These are phyloP conservation scores for Auricularia sp. DNA, from an alignment of 768 basidiomycete species.

Conservation along the genomic window DNA sequence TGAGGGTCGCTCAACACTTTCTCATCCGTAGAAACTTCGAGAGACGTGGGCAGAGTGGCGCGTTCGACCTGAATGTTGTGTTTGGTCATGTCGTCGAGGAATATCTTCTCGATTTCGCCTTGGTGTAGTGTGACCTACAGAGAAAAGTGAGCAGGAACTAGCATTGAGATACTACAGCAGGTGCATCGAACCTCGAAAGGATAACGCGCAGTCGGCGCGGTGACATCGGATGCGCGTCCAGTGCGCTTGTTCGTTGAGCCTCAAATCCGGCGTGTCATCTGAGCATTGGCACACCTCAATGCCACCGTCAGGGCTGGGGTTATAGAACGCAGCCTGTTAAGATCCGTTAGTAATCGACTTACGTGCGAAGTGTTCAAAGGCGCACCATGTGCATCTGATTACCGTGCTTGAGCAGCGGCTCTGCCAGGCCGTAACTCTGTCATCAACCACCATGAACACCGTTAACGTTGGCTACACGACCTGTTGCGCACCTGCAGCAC, in stretches of 20 bases:
- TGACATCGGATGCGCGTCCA: slow-evolving; percentile 52
- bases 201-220: slow-evolving; percentile 52
- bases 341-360: neutral
- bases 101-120: slow-evolving; percentile 19
- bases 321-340: slow-evolving; percentile 56
- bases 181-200: slow-evolving; percentile 48
- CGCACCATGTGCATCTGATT: slow-evolving; percentile 56
- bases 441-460: neutral
- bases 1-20: slow-evolving; percentile 12
- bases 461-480: neutral
- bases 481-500: slow-evolving; percentile 35
- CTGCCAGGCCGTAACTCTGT: slow-evolving; percentile 70
- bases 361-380: slow-evolving; percentile 29
- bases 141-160: too few relatives aligned
- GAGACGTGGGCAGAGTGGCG: slow-evolving; percentile 16
- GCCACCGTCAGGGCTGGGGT: slow-evolving; percentile 48
- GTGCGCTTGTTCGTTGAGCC: slow-evolving; percentile 35
- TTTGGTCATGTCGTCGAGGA: slow-evolving; percentile 10
- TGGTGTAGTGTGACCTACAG: slow-evolving; percentile 27
- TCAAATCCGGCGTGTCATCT: neutral
- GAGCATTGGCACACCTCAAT: slow-evolving; percentile 39
- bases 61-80: slow-evolving; percentile 17
- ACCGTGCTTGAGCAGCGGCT: slow-evolving; percentile 51
- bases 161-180: too few relatives aligned
- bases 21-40: slow-evolving; percentile 17